phyloP scores from a whole-genome alignment of 768 basidiomycete species.

The Lentinula aciculospora region DNA sequence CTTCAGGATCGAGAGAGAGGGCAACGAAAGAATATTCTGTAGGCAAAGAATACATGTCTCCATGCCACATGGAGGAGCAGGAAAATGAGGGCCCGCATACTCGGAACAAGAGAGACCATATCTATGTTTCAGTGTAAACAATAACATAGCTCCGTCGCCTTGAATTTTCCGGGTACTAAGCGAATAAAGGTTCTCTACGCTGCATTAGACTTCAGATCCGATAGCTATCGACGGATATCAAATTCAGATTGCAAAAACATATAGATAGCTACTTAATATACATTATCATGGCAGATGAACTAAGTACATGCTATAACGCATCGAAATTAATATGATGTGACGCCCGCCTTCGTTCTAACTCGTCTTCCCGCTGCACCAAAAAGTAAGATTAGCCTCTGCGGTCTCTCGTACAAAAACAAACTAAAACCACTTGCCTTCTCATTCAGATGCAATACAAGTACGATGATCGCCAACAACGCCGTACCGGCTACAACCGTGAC shows the following conservation, averaged over 20 bases:
- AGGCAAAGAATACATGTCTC: neutral
- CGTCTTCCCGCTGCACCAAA: conserved; percentile 76
- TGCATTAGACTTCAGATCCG: too few species aligned
- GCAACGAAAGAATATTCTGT: conserved; percentile 3
- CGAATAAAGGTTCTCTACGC: too few species aligned
- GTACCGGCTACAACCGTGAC: conserved; percentile 75
- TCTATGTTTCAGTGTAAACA: too few species aligned
- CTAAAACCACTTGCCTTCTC: conserved; percentile 70
- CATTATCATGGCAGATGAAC: neutral
- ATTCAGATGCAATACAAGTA: conserved; percentile 81
- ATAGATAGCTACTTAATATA: neutral
- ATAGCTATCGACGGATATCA: neutral
- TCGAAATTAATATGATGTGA: conserved; percentile 99
- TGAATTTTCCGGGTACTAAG: too few species aligned
- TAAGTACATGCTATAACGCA: conserved; percentile 49
- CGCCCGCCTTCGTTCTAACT: conserved; percentile 78
- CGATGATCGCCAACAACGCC: conserved; percentile 69
- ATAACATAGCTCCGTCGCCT: too few species aligned
- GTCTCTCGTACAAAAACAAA: conserved; percentile 16
- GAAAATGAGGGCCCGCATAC: too few species aligned
- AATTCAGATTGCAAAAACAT: neutral
- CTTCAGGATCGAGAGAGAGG: conserved; percentile 6
- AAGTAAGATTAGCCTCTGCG: conserved; percentile 9
- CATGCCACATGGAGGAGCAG: neutral
- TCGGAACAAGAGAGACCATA: too few species aligned